A percentile compares a stretch with the other conserved stretches of the same genome.
phyloP scores from a whole-genome alignment of 768 basidiomycete genomes.

The Rhodotorula paludigena region DNA sequence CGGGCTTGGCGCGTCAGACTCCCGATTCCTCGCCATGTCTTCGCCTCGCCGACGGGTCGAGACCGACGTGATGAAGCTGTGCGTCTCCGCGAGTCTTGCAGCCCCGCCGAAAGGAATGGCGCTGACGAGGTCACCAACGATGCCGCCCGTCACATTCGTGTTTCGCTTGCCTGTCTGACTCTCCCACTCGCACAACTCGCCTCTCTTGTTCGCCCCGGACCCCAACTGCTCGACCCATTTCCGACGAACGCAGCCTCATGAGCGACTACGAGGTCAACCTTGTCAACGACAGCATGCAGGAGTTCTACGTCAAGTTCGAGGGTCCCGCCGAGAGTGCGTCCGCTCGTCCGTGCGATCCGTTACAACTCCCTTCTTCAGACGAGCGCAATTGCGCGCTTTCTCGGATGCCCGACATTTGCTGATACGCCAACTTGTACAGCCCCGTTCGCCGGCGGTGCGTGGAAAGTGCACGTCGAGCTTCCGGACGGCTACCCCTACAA shows the following conservation, averaged over 20 bases:
- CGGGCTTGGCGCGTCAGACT: neutral
- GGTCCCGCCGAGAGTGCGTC: slow-evolving; percentile 87
- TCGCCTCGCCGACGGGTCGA: slow-evolving; percentile 92
- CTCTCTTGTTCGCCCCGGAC: no score
- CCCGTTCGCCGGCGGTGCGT: slow-evolving; percentile 93
- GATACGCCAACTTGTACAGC: slow-evolving; percentile 53
- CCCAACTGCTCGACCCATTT: no score
- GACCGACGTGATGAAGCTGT: slow-evolving; percentile 99
- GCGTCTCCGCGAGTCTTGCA: slow-evolving; percentile 45
- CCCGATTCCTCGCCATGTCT: neutral
- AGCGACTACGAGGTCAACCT: slow-evolving; percentile 93
- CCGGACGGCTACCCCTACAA: slow-evolving; percentile 99
- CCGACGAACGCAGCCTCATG: slow-evolving; percentile 65
- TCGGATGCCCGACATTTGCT: no score
- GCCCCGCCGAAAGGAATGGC: neutral
- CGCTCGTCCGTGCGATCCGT: no score
- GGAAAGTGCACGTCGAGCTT: slow-evolving; percentile 99
- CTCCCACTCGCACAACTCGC: slow-evolving; percentile 19
- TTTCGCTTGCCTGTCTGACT: neutral
- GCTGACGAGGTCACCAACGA: no score
- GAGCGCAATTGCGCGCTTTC: neutral
- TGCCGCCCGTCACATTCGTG: no score
- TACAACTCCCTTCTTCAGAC: neutral
- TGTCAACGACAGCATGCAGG: slow-evolving; percentile 97
- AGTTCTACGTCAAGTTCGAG: slow-evolving; percentile 94